These are phyloP conservation scores for Microsporum canis DNA, from an alignment of 2,329 filamentous ascomycete genomes.

Conservation along the genomic window DNA sequence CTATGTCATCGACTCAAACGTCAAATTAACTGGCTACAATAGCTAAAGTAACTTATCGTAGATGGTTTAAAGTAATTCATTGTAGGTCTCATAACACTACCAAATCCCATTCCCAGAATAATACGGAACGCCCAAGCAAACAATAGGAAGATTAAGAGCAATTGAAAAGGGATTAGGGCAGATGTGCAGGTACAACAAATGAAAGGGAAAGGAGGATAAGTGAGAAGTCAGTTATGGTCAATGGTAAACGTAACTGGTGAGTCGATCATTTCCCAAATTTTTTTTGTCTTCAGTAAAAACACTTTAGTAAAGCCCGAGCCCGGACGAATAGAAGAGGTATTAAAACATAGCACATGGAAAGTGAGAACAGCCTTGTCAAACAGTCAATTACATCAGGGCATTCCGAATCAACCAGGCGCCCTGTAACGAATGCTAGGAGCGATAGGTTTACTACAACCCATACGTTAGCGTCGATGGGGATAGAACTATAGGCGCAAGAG, in stretches of 20 bases:
- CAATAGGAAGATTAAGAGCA: neutral
- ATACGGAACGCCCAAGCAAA: neutral
- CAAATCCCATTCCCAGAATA: neutral
- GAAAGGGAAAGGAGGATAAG: neutral
- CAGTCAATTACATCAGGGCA: neutral
- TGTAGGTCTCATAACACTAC: neutral
- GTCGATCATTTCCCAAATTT: neutral
- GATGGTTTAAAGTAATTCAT: neutral
- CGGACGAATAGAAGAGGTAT: neutral
- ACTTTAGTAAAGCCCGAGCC: neutral
- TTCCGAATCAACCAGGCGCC: neutral
- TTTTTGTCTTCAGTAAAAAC: neutral
- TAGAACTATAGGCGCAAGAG: neutral
- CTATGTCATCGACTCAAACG: too few species aligned
- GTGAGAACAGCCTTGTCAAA: neutral
- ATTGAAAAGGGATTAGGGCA: neutral
- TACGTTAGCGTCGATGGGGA: neutral
- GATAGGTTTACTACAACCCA: neutral
- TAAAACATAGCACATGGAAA: slow-evolving; percentile 1
- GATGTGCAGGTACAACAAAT: neutral
- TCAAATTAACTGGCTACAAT: too few species aligned
- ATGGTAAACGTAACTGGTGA: neutral
- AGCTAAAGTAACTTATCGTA: neutral
- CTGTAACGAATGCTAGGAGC: neutral
- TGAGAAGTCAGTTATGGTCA: neutral